Conservation (phyloP, 148 eudicot genomes). For the Fagopyrum homotropicum region DNA sequence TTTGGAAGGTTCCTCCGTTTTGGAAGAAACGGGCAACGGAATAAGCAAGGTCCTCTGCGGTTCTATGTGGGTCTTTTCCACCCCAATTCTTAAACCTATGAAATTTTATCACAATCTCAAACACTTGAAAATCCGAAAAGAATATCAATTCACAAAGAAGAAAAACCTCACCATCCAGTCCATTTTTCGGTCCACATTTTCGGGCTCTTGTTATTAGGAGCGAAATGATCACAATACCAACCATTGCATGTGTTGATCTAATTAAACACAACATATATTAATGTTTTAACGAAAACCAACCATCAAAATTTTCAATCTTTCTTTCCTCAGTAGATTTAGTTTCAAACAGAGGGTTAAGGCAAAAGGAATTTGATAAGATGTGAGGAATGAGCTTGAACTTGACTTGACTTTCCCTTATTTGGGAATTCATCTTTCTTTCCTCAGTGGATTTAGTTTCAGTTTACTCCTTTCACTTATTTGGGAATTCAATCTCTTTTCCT, state of each 20-base stretch:
- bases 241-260: conserved; percentile 56
- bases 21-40: conserved; percentile 36
- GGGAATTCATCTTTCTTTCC: no score
- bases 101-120: neutral
- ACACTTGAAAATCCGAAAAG: no score
- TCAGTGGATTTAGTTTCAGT: no score
- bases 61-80: conserved; percentile 24
- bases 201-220: conserved; percentile 33
- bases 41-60: conserved; percentile 34
- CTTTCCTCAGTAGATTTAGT: no score
- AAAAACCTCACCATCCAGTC: conserved; percentile 46
- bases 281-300: no score
- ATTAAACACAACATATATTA: neutral
- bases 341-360: no score
- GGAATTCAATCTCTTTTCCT: no score
- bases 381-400: no score
- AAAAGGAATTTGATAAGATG: no score
- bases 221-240: conserved; percentile 39
- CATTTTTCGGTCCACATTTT: conserved; percentile 69
- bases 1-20: conserved; percentile 26
- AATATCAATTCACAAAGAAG: neutral
- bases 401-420: no score
- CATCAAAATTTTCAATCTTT: no score
- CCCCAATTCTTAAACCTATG: conserved; percentile 36
- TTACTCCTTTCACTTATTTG: no score